Percentiles rank a stretch among this genome's conserved stretches.
Evolutionary conservation across 768 basidiomycete species (phyloP).

Genomic region (Tricholomella constricta): DNA sequence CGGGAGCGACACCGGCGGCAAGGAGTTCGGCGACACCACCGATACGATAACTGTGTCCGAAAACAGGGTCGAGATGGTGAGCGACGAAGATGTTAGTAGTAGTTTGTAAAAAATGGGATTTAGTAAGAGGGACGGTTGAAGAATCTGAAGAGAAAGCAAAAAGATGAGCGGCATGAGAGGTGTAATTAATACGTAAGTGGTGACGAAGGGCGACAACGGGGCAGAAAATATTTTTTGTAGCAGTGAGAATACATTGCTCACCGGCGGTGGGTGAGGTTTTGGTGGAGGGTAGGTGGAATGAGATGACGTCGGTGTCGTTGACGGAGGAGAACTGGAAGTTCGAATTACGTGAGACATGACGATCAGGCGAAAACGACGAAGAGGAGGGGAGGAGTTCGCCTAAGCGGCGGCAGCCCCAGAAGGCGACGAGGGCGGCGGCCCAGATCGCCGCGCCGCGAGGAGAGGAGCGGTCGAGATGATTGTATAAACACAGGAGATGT

Average conservation of each 20-base stretch:
- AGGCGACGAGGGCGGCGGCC: slow-evolving; percentile 28
- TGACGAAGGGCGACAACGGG: slow-evolving; percentile 23
- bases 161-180: slow-evolving; percentile 7
- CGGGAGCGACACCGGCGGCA: no score
- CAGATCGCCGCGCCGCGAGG: slow-evolving; percentile 36
- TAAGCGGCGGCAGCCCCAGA: slow-evolving; percentile 35
- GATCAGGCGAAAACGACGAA: slow-evolving; percentile 15
- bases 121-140: neutral
- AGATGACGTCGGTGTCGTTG: no score
- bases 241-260: slow-evolving; percentile 9
- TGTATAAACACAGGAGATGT: slow-evolving; percentile 28
- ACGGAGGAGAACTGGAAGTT: neutral
- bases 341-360: slow-evolving; percentile 11
- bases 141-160: slow-evolving; percentile 5
- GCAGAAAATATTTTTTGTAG: no score
- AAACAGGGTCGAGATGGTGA: slow-evolving; percentile 5
- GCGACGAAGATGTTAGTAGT: slow-evolving; percentile 18
- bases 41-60: slow-evolving; percentile 36
- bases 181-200: slow-evolving; percentile 17
- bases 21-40: slow-evolving; percentile 34
- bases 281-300: no score
- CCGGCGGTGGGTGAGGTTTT: slow-evolving; percentile 22
- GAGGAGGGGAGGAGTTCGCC: slow-evolving; percentile 20
- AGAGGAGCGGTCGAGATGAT: slow-evolving; percentile 22
- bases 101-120: slow-evolving; percentile 10